These are phyloP conservation scores for Stenogyne calaminthoides DNA, from an alignment of 305 asterid species.

Conservation along the genomic window DNA sequence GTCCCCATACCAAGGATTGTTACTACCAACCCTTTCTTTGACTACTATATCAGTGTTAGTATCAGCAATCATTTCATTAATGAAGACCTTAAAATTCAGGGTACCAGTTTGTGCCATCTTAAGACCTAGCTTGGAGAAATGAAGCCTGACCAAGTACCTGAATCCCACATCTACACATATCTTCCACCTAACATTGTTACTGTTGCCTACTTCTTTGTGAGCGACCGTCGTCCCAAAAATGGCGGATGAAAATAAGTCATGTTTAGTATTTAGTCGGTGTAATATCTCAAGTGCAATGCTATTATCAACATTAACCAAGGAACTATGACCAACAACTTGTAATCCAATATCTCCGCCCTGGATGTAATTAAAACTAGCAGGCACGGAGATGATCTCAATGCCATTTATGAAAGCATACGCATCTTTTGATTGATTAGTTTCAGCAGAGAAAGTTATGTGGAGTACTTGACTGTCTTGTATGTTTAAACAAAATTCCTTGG, in stretches of 20 bases:
- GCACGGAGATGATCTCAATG: slow-evolving; percentile 34
- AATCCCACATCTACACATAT: slow-evolving; percentile 3
- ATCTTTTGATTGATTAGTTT: slow-evolving; percentile 3
- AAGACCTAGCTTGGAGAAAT: slow-evolving; percentile 13
- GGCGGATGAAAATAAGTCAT: background rate
- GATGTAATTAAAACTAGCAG: slow-evolving; percentile 24
- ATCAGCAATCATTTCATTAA: background rate
- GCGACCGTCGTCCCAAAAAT: background rate
- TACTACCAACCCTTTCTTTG: background rate
- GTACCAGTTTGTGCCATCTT: background rate
- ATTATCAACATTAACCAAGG: slow-evolving; percentile 25
- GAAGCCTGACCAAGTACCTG: slow-evolving; percentile 16
- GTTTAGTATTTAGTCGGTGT: background rate
- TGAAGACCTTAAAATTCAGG: background rate
- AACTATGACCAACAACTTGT: slow-evolving; percentile 29
- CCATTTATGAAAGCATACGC: slow-evolving; percentile 37
- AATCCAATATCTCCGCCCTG: slow-evolving; percentile 25
- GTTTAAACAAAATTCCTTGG: slow-evolving; percentile 34
- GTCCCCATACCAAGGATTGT: background rate
- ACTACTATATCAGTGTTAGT: background rate
- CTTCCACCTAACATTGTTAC: background rate
- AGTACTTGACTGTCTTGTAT: slow-evolving; percentile 31
- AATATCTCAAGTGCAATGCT: slow-evolving; percentile 31
- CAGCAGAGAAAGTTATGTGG: slow-evolving; percentile 23
- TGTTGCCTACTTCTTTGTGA: background rate